phyloP scores from a whole-genome alignment of 768 basidiomycete genomes.

The Mycena capillaripes region DNA sequence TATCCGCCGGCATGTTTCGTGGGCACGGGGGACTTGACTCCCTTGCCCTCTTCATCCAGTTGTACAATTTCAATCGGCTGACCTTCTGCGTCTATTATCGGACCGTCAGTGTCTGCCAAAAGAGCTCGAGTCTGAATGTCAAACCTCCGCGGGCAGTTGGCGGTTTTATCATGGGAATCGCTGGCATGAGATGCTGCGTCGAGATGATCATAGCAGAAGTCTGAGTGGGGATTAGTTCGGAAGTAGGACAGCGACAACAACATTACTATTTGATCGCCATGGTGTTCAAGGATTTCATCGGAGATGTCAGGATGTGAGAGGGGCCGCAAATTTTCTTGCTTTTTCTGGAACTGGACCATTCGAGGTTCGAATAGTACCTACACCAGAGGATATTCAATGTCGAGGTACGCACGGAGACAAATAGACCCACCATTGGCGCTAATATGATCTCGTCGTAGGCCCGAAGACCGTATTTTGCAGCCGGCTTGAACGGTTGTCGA shows the following conservation, averaged over 20 bases:
- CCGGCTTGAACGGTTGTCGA: constrained; percentile 77
- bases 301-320: constrained; percentile 73
- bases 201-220: constrained; percentile 94
- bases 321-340: constrained; percentile 65
- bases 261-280: constrained; percentile 65
- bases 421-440: constrained; percentile 85
- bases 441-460: constrained; percentile 97
- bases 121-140: neutral
- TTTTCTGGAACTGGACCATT: constrained; percentile 90
- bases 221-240: constrained; percentile 54
- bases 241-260: constrained; percentile 11
- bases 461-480: constrained; percentile 90
- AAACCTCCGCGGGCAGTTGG: constrained; percentile 24
- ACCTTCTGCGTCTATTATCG: constrained; percentile 17
- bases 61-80: constrained; percentile 34
- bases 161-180: constrained; percentile 35
- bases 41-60: constrained; percentile 31
- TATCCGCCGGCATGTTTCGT: constrained; percentile 57
- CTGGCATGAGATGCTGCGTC: constrained; percentile 81
- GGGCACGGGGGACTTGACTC: constrained; percentile 38
- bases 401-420: neutral
- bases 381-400: constrained; percentile 2
- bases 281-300: constrained; percentile 79
- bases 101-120: neutral
- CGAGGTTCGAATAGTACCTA: constrained; percentile 85